Conservation (phyloP, 83 land plant genomes). For the Picea abies region DNA sequence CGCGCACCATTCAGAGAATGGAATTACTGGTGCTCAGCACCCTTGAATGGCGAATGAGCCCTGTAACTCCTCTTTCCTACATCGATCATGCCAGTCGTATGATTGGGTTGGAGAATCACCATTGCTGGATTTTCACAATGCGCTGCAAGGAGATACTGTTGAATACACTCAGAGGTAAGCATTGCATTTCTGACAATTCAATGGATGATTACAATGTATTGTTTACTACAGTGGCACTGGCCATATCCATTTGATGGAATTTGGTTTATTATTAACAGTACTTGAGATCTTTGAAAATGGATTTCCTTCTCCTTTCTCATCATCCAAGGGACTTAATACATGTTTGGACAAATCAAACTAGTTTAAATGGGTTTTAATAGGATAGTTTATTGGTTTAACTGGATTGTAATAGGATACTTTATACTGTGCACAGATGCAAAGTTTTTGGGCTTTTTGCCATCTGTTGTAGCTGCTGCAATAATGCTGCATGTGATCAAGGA, state of each 20-base stretch:
- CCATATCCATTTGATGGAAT: too few species aligned
- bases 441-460: constrained; percentile 34
- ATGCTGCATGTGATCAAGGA: constrained; percentile 41
- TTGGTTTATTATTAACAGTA: too few species aligned
- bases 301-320: too few species aligned
- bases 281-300: too few species aligned
- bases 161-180: constrained; percentile 10
- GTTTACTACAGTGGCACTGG: too few species aligned
- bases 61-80: constrained; percentile 57
- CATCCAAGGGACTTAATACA: too few species aligned
- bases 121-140: constrained; percentile 30
- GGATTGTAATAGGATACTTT: too few species aligned
- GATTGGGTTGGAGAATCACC: constrained; percentile 27
- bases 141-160: constrained; percentile 32
- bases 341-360: too few species aligned
- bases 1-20: constrained; percentile 67
- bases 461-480: constrained; percentile 46
- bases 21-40: constrained; percentile 65
- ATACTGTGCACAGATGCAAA: constrained; percentile 28
- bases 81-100: constrained; percentile 43
- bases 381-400: too few species aligned
- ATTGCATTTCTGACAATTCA: background rate
- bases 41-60: constrained; percentile 57
- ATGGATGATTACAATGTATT: too few species aligned
- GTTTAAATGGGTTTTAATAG: too few species aligned